A percentile compares a stretch with the other conserved stretches of the same genome.
Evolutionary conservation across 1,284 basidiomycete species (phyloP).

Genomic region (Fomitopsis schrenkii): DNA sequence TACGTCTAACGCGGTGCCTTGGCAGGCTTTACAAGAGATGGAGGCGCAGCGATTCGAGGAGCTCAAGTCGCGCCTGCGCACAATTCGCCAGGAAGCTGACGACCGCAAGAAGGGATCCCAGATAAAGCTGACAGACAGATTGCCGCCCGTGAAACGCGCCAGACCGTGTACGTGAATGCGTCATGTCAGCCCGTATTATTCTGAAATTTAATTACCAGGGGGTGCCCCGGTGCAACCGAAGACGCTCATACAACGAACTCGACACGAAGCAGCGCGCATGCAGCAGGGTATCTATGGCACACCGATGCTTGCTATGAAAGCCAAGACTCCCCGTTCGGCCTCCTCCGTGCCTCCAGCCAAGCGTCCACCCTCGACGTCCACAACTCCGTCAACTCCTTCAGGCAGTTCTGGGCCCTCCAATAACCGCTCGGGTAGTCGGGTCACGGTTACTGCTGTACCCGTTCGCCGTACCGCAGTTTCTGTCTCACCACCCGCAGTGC

Average conservation of each 20-base stretch:
- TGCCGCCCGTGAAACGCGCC: slow-evolving; percentile 58
- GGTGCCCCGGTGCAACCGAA: slow-evolving; percentile 46
- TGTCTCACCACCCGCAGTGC: neutral
- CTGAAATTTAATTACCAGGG: slow-evolving; percentile 31
- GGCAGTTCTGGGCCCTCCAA: slow-evolving; percentile 3
- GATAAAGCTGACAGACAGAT: slow-evolving; percentile 63
- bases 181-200: neutral
- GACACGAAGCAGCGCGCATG: slow-evolving; percentile 60
- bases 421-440: slow-evolving; percentile 17
- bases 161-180: slow-evolving; percentile 43
- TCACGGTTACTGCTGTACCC: slow-evolving; percentile 27
- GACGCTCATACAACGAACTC: slow-evolving; percentile 72
- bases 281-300: slow-evolving; percentile 57
- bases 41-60: slow-evolving; percentile 61
- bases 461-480: slow-evolving; percentile 12
- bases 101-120: slow-evolving; percentile 69
- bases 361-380: slow-evolving; percentile 12
- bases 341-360: slow-evolving; percentile 33
- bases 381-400: slow-evolving; percentile 2
- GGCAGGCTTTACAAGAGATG: slow-evolving; percentile 47
- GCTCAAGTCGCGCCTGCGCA: slow-evolving; percentile 53
- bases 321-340: slow-evolving; percentile 39
- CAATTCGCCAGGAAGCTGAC: slow-evolving; percentile 60
- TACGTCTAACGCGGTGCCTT: neutral
- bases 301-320: slow-evolving; percentile 41